Percentiles rank a stretch among this genome's conserved stretches.
Conservation (phyloP, 1,284 basidiomycete genomes). For the Tremellales sp. region DNA sequence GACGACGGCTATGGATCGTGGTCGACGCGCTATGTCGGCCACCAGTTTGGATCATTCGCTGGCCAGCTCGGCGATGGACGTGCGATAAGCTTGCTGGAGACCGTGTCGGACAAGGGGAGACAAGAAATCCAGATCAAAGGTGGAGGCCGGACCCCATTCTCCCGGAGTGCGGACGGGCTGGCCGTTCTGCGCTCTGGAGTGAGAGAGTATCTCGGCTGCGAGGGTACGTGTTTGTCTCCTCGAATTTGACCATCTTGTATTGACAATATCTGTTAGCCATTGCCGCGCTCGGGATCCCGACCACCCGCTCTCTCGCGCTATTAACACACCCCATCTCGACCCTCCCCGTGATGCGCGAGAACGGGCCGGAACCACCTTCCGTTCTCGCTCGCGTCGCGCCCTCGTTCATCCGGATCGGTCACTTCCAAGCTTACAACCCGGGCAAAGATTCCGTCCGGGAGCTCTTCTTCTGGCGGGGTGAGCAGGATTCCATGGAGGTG, state of each 20-base stretch:
- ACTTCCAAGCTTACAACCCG: slow-evolving; percentile 80
- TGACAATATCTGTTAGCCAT: too few species aligned
- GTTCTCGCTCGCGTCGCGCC: slow-evolving; percentile 80
- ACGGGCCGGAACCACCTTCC: slow-evolving; percentile 66
- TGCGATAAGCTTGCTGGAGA: slow-evolving; percentile 79
- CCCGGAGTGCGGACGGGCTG: slow-evolving; percentile 83
- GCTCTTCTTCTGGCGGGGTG: slow-evolving; percentile 53
- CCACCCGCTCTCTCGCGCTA: slow-evolving; percentile 80
- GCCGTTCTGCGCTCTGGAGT: slow-evolving; percentile 89
- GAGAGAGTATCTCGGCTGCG: slow-evolving; percentile 82
- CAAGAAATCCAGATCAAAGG: slow-evolving; percentile 94
- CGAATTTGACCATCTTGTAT: not conserved
- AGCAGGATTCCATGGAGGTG: slow-evolving; percentile 9
- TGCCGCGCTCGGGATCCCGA: slow-evolving; percentile 79
- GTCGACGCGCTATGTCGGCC: slow-evolving; percentile 77
- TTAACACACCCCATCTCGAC: slow-evolving; percentile 62
- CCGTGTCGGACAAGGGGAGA: slow-evolving; percentile 59
- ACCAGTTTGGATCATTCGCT: slow-evolving; percentile 91
- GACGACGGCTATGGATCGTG: slow-evolving; percentile 69
- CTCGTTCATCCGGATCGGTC: slow-evolving; percentile 88
- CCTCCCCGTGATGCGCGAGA: slow-evolving; percentile 73
- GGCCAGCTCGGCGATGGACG: slow-evolving; percentile 97
- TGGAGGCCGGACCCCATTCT: slow-evolving; percentile 89
- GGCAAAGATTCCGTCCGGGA: slow-evolving; percentile 52
- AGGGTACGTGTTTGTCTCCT: slow-evolving; percentile 56